Conservation (phyloP, 2,329 filamentous ascomycete genomes). For the Aspergillus thermomutatus region DNA sequence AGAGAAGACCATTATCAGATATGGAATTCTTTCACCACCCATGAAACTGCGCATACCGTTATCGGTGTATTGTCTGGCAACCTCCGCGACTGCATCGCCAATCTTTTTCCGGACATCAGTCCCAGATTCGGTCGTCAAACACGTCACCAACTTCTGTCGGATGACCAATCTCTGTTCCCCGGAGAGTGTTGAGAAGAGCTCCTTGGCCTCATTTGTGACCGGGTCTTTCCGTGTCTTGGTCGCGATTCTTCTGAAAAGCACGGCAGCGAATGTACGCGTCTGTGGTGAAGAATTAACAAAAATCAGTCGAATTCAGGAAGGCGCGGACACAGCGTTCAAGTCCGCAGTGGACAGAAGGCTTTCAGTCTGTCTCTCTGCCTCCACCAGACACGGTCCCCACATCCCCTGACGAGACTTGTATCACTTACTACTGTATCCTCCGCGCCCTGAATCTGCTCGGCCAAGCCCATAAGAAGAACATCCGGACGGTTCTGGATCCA, state of each 20-base stretch:
- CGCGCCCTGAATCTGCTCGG: slow-evolving; percentile 83
- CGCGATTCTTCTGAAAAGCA: slow-evolving; percentile 90
- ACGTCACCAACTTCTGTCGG: slow-evolving; percentile 76
- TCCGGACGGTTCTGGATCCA: slow-evolving; percentile 83
- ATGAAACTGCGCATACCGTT: slow-evolving; percentile 60
- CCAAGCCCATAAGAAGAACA: slow-evolving; percentile 86
- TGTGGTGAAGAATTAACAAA: slow-evolving; percentile 35
- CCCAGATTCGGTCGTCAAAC: slow-evolving; percentile 68
- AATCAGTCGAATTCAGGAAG: neutral
- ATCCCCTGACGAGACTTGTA: neutral
- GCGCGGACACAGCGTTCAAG: neutral
- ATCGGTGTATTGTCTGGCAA: slow-evolving; percentile 92
- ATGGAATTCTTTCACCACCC: neutral
- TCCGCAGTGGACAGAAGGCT: neutral
- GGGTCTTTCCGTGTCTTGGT: slow-evolving; percentile 78
- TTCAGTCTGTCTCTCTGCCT: neutral
- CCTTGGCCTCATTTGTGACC: slow-evolving; percentile 65
- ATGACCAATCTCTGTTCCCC: slow-evolving; percentile 73
- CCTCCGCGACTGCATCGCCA: slow-evolving; percentile 93
- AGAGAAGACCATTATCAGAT: slow-evolving; percentile 17
- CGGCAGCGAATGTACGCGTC: slow-evolving; percentile 86
- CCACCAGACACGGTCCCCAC: neutral
- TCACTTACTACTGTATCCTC: slow-evolving; percentile 66
- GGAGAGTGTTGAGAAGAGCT: slow-evolving; percentile 79
- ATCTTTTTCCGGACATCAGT: slow-evolving; percentile 86